A percentile compares a stretch with the other conserved stretches of the same genome.
Evolutionary conservation across 129 eudicot species (phyloP).

Genomic region (Lonicera japonica): DNA sequence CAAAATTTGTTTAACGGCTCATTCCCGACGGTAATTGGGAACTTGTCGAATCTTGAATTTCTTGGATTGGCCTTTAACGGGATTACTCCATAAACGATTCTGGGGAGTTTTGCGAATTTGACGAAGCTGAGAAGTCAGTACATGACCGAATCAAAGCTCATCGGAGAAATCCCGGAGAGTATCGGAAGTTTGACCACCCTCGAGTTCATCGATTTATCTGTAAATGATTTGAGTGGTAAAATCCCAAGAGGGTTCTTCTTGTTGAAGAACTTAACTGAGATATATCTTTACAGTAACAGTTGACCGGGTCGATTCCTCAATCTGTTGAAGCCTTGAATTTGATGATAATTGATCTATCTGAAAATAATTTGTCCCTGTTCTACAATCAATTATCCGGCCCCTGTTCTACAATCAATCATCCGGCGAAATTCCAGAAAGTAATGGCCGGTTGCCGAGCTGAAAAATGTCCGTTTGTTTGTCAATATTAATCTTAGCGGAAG

Average conservation of each 20-base stretch:
- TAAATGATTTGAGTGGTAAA: slow-evolving; percentile 39
- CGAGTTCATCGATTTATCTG: slow-evolving; percentile 46
- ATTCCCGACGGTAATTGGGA: slow-evolving; percentile 53
- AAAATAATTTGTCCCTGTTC: slow-evolving; percentile 44
- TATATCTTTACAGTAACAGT: too few relatives aligned
- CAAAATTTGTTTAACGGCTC: slow-evolving; percentile 40
- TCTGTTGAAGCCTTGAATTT: too few relatives aligned
- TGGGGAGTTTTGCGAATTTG: too few relatives aligned
- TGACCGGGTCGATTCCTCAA: too few relatives aligned
- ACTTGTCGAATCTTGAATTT: slow-evolving; percentile 39
- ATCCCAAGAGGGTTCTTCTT: slow-evolving; percentile 55
- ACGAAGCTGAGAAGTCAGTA: too few relatives aligned
- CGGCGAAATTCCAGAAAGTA: slow-evolving; percentile 52
- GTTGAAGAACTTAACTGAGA: too few relatives aligned
- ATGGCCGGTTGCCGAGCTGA: slow-evolving; percentile 48
- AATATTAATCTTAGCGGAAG: slow-evolving; percentile 50
- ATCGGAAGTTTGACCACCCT: too few relatives aligned
- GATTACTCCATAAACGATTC: slow-evolving; percentile 38
- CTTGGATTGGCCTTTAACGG: slow-evolving; percentile 20
- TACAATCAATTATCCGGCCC: slow-evolving; percentile 30
- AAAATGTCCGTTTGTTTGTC: slow-evolving; percentile 26
- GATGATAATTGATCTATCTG: slow-evolving; percentile 47
- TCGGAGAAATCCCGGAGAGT: too few relatives aligned
- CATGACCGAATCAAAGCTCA: too few relatives aligned
- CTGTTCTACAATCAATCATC: slow-evolving; percentile 47